Conservation (phyloP, 352 stramenopile genomes). For the Aphanomyces astaci region DNA sequence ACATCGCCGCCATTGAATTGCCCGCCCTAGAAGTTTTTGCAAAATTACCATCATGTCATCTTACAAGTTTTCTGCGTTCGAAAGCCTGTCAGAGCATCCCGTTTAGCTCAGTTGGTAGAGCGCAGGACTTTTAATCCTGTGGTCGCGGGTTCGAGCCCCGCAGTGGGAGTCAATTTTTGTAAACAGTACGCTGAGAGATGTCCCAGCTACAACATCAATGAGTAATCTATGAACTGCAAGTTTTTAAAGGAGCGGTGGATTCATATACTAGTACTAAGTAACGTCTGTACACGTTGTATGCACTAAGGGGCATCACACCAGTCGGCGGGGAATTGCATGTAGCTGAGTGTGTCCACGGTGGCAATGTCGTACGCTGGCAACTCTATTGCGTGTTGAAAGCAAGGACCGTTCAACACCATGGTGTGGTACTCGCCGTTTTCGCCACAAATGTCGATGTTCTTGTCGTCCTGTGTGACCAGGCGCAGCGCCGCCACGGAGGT, state of each 20-base stretch:
- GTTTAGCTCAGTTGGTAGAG: constrained; percentile 1
- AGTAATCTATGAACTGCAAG: background rate
- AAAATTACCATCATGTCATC: too few relatives aligned
- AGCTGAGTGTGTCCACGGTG: constrained; percentile 1
- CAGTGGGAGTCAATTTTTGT: background rate
- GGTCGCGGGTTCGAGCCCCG: background rate
- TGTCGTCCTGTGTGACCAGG: constrained; percentile 18
- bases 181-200: too few relatives aligned
- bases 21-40: too few relatives aligned
- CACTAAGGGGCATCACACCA: too few relatives aligned
- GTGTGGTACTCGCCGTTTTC: constrained; percentile 48
- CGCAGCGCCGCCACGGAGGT: constrained; percentile 28
- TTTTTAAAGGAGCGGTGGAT: too few relatives aligned
- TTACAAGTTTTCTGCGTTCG: too few relatives aligned
- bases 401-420: constrained; percentile 36
- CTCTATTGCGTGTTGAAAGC: constrained; percentile 27
- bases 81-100: too few relatives aligned
- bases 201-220: background rate
- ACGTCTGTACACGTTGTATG: too few relatives aligned
- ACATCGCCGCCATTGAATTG: too few relatives aligned
- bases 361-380: constrained; percentile 9
- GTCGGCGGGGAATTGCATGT: constrained; percentile 3
- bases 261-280: too few relatives aligned
- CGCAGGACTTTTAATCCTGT: constrained; percentile 1
- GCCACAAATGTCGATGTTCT: constrained; percentile 35